Conservation (phyloP, 1,139 yeast species). For the Wickerhamiella infanticola region DNA sequence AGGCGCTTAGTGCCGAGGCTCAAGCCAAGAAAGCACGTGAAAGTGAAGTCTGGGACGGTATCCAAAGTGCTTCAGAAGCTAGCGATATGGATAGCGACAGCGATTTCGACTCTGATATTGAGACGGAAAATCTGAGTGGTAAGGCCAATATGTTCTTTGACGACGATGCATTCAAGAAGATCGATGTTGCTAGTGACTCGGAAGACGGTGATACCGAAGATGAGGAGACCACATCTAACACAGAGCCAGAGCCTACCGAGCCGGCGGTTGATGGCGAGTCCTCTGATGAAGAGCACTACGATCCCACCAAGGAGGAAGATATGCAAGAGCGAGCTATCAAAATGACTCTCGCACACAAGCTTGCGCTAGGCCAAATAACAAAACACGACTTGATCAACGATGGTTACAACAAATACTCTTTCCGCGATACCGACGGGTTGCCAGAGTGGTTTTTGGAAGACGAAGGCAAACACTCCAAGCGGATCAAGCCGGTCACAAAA, state of each 20-base stretch:
- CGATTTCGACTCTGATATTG: constrained; percentile 28
- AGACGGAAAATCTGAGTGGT: constrained; percentile 40
- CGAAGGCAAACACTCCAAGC: constrained; percentile 72
- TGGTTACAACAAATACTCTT: constrained; percentile 81
- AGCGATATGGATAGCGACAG: constrained; percentile 11
- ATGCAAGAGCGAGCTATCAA: constrained; percentile 22
- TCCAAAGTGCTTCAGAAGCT: constrained; percentile 26
- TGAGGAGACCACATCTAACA: not conserved
- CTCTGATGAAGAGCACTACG: constrained; percentile 13
- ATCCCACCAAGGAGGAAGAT: constrained; percentile 16
- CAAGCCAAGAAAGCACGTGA: constrained; percentile 74
- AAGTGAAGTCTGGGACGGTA: constrained; percentile 74
- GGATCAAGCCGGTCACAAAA: constrained; percentile 82
- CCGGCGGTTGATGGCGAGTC: constrained; percentile 18
- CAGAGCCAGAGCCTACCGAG: constrained; percentile 14
- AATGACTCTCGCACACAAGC: constrained; percentile 93
- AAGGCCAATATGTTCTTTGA: constrained; percentile 67
- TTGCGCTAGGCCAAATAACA: constrained; percentile 75
- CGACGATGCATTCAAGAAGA: constrained; percentile 51
- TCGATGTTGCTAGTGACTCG: constrained; percentile 35
- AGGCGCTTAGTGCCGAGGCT: constrained; percentile 60
- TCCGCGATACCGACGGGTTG: constrained; percentile 76
- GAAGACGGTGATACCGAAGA: constrained; percentile 11
- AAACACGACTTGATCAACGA: constrained; percentile 78
- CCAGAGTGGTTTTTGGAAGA: constrained; percentile 97